These are phyloP conservation scores for Sugiyamaella novakii DNA, from an alignment of 1,139 yeast species.

Conservation along the genomic window DNA sequence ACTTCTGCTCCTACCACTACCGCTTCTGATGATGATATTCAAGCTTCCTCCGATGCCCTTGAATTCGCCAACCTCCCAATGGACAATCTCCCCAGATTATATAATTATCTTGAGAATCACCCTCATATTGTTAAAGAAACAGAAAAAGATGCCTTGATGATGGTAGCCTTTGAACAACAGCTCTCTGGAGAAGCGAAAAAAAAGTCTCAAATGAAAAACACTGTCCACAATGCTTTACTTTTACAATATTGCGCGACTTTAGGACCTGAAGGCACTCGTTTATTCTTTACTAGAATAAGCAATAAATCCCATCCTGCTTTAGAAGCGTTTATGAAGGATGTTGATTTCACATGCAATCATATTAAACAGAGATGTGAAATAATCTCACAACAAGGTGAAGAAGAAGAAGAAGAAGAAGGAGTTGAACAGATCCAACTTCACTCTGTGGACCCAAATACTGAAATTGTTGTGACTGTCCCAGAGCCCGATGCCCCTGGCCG, in stretches of 20 bases:
- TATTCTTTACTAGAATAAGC: constrained; percentile 69
- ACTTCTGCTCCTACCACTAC: constrained; percentile 36
- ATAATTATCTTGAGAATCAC: constrained; percentile 58
- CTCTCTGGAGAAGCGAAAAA: constrained; percentile 56
- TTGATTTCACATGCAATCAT: constrained; percentile 68
- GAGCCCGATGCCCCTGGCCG: constrained; percentile 45
- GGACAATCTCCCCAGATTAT: constrained; percentile 52
- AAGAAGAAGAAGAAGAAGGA: constrained; percentile 51
- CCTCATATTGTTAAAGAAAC: constrained; percentile 73
- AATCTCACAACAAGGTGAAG: constrained; percentile 51
- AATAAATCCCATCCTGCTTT: constrained; percentile 60
- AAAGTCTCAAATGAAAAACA: constrained; percentile 52
- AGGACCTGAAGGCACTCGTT: constrained; percentile 57
- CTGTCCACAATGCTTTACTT: constrained; percentile 77
- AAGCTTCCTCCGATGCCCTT: constrained; percentile 63
- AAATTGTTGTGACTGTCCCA: constrained; percentile 75
- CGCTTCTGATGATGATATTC: constrained; percentile 49
- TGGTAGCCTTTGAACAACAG: constrained; percentile 89
- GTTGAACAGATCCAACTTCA: constrained; percentile 85
- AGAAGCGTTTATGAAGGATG: constrained; percentile 71
- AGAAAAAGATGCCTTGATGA: constrained; percentile 89
- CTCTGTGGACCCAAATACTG: constrained; percentile 81
- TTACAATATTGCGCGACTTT: constrained; percentile 76
- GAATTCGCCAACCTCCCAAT: constrained; percentile 62
- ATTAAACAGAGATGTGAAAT: constrained; percentile 73